Evolutionary conservation across 2,329 filamentous ascomycete genomes (phyloP).

Genomic region (Cladophialophora yegresii): DNA sequence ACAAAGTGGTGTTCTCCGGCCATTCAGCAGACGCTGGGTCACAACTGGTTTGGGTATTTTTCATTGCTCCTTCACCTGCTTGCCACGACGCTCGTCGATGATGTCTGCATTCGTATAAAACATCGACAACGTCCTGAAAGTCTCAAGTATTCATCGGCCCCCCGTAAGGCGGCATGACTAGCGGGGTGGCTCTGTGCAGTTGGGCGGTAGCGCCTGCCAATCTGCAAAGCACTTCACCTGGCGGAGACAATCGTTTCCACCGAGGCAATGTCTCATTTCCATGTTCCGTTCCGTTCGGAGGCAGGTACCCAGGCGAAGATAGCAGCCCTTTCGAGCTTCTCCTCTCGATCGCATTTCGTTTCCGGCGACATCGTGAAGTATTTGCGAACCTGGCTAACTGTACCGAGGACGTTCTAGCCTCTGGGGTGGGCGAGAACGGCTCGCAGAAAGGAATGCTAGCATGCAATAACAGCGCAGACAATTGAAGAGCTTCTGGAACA

Average conservation of each 20-base stretch:
- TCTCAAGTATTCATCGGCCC: not conserved
- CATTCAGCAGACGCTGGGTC: conserved; percentile 44
- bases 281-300: conserved; percentile 1
- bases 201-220: not conserved
- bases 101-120: not conserved
- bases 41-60: conserved; percentile 49
- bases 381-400: conserved; percentile 19
- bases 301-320: not conserved
- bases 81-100: conserved; percentile 42
- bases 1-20: conserved; percentile 47
- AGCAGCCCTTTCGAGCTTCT: conserved; percentile 3
- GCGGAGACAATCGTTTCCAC: conserved; percentile 6
- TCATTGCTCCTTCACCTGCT: conserved; percentile 49
- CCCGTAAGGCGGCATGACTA: not conserved
- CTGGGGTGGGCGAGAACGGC: not conserved
- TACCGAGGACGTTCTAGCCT: conserved; percentile 9
- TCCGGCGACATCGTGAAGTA: conserved; percentile 10
- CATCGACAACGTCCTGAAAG: not conserved
- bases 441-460: not conserved
- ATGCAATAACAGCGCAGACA: not conserved
- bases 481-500: conserved; percentile 1
- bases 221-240: conserved; percentile 8
- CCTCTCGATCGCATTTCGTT: conserved; percentile 1
- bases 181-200: conserved; percentile 17
- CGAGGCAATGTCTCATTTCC: conserved; percentile 6